Base-by-base conservation (phyloP, 106 monocot genomes). In the Dioscorea dumetorum region DNA sequence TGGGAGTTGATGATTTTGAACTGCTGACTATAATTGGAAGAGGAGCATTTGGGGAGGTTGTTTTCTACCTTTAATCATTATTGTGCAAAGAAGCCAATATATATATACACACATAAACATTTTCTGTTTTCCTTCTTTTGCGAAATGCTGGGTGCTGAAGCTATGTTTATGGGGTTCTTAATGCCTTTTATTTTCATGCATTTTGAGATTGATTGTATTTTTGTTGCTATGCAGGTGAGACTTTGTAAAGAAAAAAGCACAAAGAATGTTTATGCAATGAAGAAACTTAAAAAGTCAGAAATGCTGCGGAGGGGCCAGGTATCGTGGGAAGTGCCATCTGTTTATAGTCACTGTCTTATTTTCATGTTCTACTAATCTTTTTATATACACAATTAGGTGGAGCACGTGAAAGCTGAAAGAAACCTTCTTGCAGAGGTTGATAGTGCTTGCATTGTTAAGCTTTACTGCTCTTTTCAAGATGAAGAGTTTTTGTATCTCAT, bases 361-460 rank as follows among this genome's bases (percentile, higher is more conserved):
- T 66, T 49, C 22, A 49, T 15, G 52, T 8, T 63, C 51, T 73
- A 61, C 28, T 74, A n/a, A 70, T 24, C 14, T 50, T 63, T 63
- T 57, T 63, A 33, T 41, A 1, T 15, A 2, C 14, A 33, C 21
- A 17, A 33, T 71, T 49, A 80, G 80, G 80, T 85, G 60, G 84
- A 85, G 53, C 84, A 85, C 67, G 84, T 85, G 15, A 85, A 85
- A 72, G 80, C 80, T 62, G 84, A 85, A 80, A 77, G 80, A 58
- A 85, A 80, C 53, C 67, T 85, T 33, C 80, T 80, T 70, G 84
- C 84, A 24, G 80, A 84, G 48, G 79, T 78, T 72, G 78, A 49
- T 20, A 72, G 72, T 57, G 32, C 56, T 61, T 78, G 70, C 61
- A 78, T 78, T 66, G 78, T 78, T 4, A 78, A 78, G 58, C 67